Evolutionary conservation across 768 basidiomycete genomes (phyloP).

Genomic region (Termitomyces eurrhizus): DNA sequence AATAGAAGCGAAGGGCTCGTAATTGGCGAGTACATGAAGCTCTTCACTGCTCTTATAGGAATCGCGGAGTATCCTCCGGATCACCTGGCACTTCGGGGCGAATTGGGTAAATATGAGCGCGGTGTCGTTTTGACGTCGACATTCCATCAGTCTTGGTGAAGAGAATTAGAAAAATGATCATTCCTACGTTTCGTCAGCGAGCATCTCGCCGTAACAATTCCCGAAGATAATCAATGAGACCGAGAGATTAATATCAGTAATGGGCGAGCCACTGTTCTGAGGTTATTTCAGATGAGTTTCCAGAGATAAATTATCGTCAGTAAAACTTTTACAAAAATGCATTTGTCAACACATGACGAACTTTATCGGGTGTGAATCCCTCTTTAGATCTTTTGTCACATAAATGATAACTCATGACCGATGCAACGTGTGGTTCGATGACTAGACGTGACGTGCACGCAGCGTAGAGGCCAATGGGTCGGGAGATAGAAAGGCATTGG

Average conservation of each 20-base stretch:
- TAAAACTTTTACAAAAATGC: not conserved
- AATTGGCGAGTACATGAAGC: not conserved
- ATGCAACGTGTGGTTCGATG: slow-evolving; percentile 9
- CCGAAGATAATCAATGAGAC: not conserved
- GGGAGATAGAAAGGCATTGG: not conserved
- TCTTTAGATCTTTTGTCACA: slow-evolving; percentile 9
- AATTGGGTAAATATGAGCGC: not conserved
- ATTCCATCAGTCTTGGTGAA: slow-evolving; percentile 8
- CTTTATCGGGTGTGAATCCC: slow-evolving; percentile 2
- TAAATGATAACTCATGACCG: slow-evolving; percentile 11
- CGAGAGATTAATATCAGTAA: not conserved
- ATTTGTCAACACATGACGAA: slow-evolving; percentile 6
- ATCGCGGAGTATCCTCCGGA: slow-evolving; percentile 1
- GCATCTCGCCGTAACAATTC: not conserved
- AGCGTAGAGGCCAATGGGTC: not conserved
- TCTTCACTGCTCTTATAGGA: slow-evolving; percentile 8
- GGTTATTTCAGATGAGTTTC: not conserved
- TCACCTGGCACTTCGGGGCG: slow-evolving; percentile 8
- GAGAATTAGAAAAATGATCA: slow-evolving; percentile 1
- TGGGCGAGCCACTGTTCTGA: not conserved
- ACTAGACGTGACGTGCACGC: not conserved
- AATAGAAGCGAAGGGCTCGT: not conserved
- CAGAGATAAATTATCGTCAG: not conserved
- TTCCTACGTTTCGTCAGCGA: slow-evolving; percentile 1
- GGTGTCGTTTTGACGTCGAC: not conserved